Evolutionary conservation across 2,329 filamentous ascomycete genomes (phyloP).

Genomic region (Fusarium nurragi): DNA sequence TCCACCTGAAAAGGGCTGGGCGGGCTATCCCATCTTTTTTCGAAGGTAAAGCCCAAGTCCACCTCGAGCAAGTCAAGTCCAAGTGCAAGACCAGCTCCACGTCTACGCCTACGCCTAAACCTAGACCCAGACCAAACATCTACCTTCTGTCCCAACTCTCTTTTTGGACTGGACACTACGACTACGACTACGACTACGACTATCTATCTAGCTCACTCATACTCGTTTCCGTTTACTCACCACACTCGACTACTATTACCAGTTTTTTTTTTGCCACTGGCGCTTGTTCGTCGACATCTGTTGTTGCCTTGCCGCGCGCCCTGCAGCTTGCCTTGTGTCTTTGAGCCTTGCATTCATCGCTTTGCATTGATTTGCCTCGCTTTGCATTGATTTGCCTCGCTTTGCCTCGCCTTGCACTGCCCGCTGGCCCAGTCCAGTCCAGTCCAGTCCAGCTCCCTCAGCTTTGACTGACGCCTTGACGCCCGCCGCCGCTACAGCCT

Average conservation of each 20-base stretch:
- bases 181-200: not conserved
- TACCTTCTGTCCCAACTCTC: conserved; percentile 33
- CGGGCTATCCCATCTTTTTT: conserved; percentile 22
- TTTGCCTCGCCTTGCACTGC: conserved; percentile 13
- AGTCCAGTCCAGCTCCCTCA: conserved; percentile 9
- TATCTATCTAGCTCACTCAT: not conserved
- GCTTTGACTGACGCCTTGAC: conserved; percentile 34
- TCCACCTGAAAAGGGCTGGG: conserved; percentile 29
- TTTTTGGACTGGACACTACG: conserved; percentile 23
- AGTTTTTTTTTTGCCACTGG: conserved; percentile 32
- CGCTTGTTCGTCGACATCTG: conserved; percentile 26
- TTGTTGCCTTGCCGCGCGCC: conserved; percentile 27
- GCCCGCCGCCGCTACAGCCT: conserved; percentile 22
- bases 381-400: conserved; percentile 24
- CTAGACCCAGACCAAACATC: conserved; percentile 41
- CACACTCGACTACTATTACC: conserved; percentile 14
- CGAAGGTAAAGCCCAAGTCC: conserved; percentile 9
- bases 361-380: conserved; percentile 31
- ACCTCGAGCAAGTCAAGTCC: conserved; percentile 17
- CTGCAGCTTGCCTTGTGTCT: conserved; percentile 10
- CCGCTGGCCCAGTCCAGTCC: not conserved
- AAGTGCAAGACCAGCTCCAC: conserved; percentile 34
- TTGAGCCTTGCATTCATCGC: conserved; percentile 25
- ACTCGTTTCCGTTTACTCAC: conserved; percentile 2
- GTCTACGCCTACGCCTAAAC: conserved; percentile 20